Percentiles rank a stretch among this genome's conserved stretches.
These are phyloP conservation scores for Platanus orientalis DNA, from an alignment of 164 flowering plant genomes.

Conservation along the genomic window DNA sequence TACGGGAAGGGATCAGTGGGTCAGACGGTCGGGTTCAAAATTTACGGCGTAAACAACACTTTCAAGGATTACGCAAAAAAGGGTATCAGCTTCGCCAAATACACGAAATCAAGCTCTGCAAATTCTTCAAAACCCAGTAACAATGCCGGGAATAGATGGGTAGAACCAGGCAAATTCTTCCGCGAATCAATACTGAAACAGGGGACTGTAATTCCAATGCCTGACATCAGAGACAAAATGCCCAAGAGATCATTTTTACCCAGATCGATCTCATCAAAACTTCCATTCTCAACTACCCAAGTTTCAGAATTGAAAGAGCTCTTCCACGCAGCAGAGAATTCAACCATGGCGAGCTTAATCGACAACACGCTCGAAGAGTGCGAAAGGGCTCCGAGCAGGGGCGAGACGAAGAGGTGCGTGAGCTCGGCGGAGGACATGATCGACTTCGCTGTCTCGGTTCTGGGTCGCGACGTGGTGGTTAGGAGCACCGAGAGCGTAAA, in stretches of 20 bases:
- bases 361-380: slow-evolving; percentile 54
- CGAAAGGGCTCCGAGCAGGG: slow-evolving; percentile 68
- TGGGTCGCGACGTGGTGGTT: slow-evolving; percentile 48
- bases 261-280: slow-evolving; percentile 44
- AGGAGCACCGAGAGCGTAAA: slow-evolving; percentile 56
- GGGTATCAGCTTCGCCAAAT: slow-evolving; percentile 37
- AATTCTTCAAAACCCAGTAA: slow-evolving; percentile 11
- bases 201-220: slow-evolving; percentile 71
- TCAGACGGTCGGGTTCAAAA: slow-evolving; percentile 42
- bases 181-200: slow-evolving; percentile 57
- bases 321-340: slow-evolving; percentile 48
- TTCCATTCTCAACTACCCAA: slow-evolving; percentile 52
- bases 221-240: slow-evolving; percentile 79
- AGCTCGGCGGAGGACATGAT: slow-evolving; percentile 82
- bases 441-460: slow-evolving; percentile 65
- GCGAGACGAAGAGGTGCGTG: slow-evolving; percentile 83
- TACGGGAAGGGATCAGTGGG: slow-evolving; percentile 52
- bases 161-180: slow-evolving; percentile 82
- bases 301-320: slow-evolving; percentile 34
- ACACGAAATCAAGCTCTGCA: slow-evolving; percentile 25
- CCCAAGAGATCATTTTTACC: slow-evolving; percentile 87
- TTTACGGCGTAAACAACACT: slow-evolving; percentile 42
- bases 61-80: slow-evolving; percentile 49
- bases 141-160: slow-evolving; percentile 39
- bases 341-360: slow-evolving; percentile 44